Percentiles rank a stretch among this genome's conserved stretches.
These are phyloP conservation scores for Gynochthodes officinalis DNA, from an alignment of 257 asterid genomes.

Conservation along the genomic window DNA sequence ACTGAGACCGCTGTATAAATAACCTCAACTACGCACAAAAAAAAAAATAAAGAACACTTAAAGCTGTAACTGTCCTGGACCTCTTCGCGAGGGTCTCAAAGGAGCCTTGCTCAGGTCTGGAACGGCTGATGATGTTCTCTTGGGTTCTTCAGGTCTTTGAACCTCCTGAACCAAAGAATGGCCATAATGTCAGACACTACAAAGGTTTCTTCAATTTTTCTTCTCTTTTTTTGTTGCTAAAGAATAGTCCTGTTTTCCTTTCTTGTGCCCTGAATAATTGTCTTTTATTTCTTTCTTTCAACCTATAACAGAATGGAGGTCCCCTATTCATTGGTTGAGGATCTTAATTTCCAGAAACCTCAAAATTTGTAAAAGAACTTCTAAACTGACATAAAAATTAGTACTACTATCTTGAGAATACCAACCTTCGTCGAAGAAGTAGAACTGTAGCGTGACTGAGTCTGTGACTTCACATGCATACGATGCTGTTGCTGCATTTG, in stretches of 20 bases:
- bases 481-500: slow-evolving; percentile 82
- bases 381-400: not conserved
- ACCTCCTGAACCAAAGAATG: slow-evolving; percentile 51
- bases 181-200: not conserved
- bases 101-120: slow-evolving; percentile 53
- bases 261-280: too few relatives aligned
- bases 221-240: not conserved
- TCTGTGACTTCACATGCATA: slow-evolving; percentile 44
- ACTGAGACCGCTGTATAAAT: slow-evolving; percentile 29
- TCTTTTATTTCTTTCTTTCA: too few relatives aligned
- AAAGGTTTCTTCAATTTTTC: not conserved
- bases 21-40: slow-evolving; percentile 22
- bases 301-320: too few relatives aligned
- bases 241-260: too few relatives aligned
- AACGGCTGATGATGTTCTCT: slow-evolving; percentile 34
- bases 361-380: slow-evolving; percentile 5
- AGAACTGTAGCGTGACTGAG: slow-evolving; percentile 46
- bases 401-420: slow-evolving; percentile 18
- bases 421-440: slow-evolving; percentile 61
- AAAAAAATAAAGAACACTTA: slow-evolving; percentile 21
- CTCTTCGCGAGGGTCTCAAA: slow-evolving; percentile 61
- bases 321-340: too few relatives aligned
- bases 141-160: slow-evolving; percentile 57
- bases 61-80: slow-evolving; percentile 62
- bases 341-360: not conserved